phyloP scores from a whole-genome alignment of 2,329 filamentous ascomycete species.

The Colletotrichum higginsianum region DNA sequence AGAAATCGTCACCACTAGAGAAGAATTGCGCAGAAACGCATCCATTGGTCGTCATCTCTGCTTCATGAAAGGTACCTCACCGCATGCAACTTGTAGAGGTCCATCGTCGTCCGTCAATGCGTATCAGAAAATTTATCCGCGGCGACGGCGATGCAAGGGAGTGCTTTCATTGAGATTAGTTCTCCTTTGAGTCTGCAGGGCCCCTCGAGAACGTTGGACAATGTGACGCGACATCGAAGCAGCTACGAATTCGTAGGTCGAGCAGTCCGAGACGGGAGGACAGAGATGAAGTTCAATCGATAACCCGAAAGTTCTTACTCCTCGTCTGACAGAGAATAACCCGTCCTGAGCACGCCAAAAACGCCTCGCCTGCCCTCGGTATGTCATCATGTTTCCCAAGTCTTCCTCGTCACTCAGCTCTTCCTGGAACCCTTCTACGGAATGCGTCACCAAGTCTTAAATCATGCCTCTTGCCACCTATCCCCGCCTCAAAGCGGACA shows the following conservation, averaged over 20 bases:
- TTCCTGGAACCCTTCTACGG: neutral
- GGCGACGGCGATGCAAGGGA: no score
- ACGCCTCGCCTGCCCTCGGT: slow-evolving; percentile 33
- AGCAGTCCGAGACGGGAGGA: neutral
- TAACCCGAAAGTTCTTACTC: neutral
- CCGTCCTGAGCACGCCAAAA: slow-evolving; percentile 22
- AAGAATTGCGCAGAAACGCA: no score
- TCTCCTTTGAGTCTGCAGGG: neutral
- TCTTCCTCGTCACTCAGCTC: neutral
- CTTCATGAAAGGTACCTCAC: no score
- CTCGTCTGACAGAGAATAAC: no score
- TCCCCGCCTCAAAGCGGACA: no score
- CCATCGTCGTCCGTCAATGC: no score
- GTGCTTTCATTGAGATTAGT: no score
- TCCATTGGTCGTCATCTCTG: no score
- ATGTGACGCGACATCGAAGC: neutral
- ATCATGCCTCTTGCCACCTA: no score
- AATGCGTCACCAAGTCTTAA: neutral
- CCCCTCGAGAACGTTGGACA: neutral
- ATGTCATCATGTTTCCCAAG: neutral
- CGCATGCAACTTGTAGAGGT: no score
- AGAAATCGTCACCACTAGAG: no score
- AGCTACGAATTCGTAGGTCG: neutral
- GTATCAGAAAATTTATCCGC: no score
- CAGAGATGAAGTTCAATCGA: neutral